These are phyloP conservation scores for Erodium maritimum DNA, from an alignment of 345 rosid species.

Conservation along the genomic window DNA sequence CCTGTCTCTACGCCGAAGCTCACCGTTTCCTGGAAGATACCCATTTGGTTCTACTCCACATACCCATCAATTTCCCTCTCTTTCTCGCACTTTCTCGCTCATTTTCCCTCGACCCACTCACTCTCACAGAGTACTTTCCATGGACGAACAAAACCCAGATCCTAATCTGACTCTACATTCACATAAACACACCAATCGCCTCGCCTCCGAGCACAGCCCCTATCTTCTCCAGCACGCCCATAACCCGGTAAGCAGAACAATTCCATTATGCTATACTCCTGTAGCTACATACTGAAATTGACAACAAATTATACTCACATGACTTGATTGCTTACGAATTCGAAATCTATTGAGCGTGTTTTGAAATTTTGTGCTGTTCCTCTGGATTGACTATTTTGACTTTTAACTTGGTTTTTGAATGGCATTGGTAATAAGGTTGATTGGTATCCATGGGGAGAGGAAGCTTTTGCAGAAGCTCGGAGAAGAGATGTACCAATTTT, in stretches of 20 bases:
- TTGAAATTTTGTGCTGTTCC: no score
- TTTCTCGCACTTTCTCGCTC: neutral
- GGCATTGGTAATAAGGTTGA: conserved; percentile 39
- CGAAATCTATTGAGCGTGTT: no score
- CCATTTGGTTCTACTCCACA: neutral
- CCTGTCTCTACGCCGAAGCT: neutral
- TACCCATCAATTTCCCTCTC: conserved; percentile 1
- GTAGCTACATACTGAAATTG: neutral
- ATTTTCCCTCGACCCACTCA: conserved; percentile 6
- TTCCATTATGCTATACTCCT: neutral
- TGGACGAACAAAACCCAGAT: conserved; percentile 8
- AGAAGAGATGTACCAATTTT: conserved; percentile 82
- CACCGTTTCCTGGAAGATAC: neutral
- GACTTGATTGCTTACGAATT: neutral
- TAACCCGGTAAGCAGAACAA: conserved; percentile 43
- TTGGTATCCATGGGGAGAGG: conserved; percentile 94
- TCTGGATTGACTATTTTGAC: no score
- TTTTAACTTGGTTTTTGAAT: neutral
- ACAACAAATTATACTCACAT: neutral
- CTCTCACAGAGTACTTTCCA: conserved; percentile 5
- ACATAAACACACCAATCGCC: conserved; percentile 46
- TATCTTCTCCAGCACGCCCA: conserved; percentile 90
- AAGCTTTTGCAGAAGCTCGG: conserved; percentile 77
- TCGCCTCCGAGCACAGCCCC: conserved; percentile 77
- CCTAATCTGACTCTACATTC: conserved; percentile 11